Evolutionary conservation across 331 rosid species (phyloP).

Genomic region (Quercus lobata): DNA sequence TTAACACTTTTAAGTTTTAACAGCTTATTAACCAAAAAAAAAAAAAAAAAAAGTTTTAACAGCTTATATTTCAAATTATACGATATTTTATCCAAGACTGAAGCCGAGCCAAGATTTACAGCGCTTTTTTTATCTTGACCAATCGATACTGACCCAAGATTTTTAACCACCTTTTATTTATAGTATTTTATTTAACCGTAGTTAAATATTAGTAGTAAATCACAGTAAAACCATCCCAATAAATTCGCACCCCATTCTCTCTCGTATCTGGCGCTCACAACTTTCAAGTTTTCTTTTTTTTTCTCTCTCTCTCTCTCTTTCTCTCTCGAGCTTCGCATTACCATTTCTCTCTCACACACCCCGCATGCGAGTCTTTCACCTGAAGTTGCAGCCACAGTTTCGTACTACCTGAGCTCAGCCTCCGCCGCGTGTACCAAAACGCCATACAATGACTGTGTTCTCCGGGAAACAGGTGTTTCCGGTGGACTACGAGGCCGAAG

Average conservation of each 20-base stretch:
- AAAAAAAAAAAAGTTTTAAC: too few relatives aligned
- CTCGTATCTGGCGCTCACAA: constrained; percentile 52
- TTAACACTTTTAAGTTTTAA: too few relatives aligned
- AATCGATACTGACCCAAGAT: too few relatives aligned
- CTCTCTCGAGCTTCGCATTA: constrained; percentile 34
- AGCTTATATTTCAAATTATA: neutral
- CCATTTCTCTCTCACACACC: constrained; percentile 1
- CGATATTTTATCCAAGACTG: neutral
- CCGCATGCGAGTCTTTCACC: constrained; percentile 38
- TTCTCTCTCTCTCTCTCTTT: constrained; percentile 7
- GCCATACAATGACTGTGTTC: constrained; percentile 63
- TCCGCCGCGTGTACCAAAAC: neutral
- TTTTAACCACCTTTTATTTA: neutral
- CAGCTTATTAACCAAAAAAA: too few relatives aligned
- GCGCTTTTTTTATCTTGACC: too few relatives aligned
- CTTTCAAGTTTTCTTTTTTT: constrained; percentile 37
- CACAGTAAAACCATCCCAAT: constrained; percentile 25
- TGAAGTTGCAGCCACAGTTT: constrained; percentile 11
- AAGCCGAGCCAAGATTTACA: neutral
- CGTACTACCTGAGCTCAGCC: neutral
- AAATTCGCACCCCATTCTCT: constrained; percentile 20
- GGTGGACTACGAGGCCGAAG: constrained; percentile 67
- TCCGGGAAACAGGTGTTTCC: constrained; percentile 80
- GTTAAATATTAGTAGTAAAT: neutral
- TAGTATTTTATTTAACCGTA: constrained; percentile 7